Evolutionary conservation across 2,329 filamentous ascomycete genomes (phyloP).

Genomic region (Helotiales sp.): DNA sequence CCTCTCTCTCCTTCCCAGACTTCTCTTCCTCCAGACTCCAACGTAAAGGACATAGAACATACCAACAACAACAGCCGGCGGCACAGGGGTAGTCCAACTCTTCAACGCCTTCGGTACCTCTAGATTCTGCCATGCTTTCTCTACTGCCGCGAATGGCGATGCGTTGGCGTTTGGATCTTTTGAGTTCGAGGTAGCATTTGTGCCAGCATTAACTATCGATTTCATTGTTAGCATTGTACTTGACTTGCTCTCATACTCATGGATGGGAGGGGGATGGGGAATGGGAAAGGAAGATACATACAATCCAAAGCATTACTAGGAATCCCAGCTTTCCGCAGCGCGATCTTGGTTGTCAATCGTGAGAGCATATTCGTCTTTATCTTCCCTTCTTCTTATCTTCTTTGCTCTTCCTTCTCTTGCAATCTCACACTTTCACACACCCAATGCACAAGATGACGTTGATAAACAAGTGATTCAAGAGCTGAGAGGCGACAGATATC

Average conservation of each 20-base stretch:
- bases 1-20: too few relatives aligned
- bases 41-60: too few relatives aligned
- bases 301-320: constrained; percentile 28
- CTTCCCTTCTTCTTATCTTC: not conserved
- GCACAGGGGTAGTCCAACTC: constrained; percentile 32
- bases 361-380: constrained; percentile 26
- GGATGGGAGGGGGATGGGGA: constrained; percentile 4
- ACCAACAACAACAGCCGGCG: constrained; percentile 30
- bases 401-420: too few relatives aligned
- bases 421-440: too few relatives aligned
- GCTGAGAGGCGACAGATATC: too few relatives aligned
- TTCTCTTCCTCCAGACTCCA: too few relatives aligned
- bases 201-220: too few relatives aligned
- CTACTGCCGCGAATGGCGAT: constrained; percentile 18
- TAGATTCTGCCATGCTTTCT: constrained; percentile 33
- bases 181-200: constrained; percentile 8
- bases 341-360: constrained; percentile 34
- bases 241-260: too few relatives aligned
- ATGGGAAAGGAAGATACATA: constrained; percentile 23
- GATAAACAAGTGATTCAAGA: too few relatives aligned
- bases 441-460: too few relatives aligned
- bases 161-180: constrained; percentile 18
- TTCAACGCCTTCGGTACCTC: constrained; percentile 30
- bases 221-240: too few relatives aligned
- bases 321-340: constrained; percentile 34